Percentiles rank a stretch among this genome's conserved stretches.
These are phyloP conservation scores for Baudoinia panamericana DNA, from an alignment of 495 filamentous ascomycete species.

Conservation along the genomic window DNA sequence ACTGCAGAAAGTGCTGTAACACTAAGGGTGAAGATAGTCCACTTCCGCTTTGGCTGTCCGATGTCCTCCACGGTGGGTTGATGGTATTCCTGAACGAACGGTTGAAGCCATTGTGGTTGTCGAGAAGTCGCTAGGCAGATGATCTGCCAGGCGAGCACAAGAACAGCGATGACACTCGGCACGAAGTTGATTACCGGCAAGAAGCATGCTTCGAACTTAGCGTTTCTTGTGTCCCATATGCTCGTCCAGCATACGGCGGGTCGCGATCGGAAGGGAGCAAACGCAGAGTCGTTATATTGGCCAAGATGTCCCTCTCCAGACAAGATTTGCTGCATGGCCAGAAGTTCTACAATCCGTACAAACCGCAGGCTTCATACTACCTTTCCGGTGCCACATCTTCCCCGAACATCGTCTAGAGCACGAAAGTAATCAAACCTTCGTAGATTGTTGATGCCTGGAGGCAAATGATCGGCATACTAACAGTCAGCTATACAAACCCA, in stretches of 20 bases:
- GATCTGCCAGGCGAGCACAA: conserved; percentile 9
- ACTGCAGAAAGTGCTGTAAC: conserved; percentile 3
- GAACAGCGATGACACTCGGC: conserved; percentile 9
- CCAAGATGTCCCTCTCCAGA: not conserved
- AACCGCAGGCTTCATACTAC: too few species aligned
- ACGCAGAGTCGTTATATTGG: not conserved
- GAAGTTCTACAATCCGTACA: too few species aligned
- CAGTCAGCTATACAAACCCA: too few species aligned
- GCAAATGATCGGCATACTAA: too few species aligned
- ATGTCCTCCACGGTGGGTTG: not conserved
- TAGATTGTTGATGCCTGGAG: too few species aligned
- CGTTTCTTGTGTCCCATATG: conserved; percentile 13
- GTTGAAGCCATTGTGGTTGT: conserved; percentile 13
- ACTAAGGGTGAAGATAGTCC: not conserved
- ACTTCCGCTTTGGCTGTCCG: not conserved
- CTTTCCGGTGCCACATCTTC: too few species aligned
- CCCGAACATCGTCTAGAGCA: too few species aligned
- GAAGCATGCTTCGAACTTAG: conserved; percentile 18
- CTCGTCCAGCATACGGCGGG: not conserved
- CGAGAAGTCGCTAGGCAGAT: conserved; percentile 1
- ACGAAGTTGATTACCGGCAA: conserved; percentile 10
- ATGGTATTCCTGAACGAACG: conserved; percentile 17
- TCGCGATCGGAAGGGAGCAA: too few species aligned
- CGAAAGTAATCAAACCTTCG: too few species aligned
- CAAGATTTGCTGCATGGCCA: conserved; percentile 14